These are phyloP conservation scores for Trichoderma lentiforme DNA, from an alignment of 2,329 filamentous ascomycete species.

Conservation along the genomic window DNA sequence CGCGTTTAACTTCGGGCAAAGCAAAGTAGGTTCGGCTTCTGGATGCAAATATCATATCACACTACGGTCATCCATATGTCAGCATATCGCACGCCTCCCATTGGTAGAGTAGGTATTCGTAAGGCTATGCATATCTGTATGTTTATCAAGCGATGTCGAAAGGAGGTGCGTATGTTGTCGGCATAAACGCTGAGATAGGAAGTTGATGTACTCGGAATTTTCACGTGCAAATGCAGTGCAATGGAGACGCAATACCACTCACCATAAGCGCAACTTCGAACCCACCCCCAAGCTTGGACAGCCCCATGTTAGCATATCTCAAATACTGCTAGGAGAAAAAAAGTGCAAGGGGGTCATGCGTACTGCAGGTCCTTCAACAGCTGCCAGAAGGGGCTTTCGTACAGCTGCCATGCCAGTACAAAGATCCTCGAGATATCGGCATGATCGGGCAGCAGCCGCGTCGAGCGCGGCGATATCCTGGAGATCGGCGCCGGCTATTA, in stretches of 20 bases:
- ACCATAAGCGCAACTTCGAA: conserved; percentile 49
- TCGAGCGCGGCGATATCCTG: conserved; percentile 35
- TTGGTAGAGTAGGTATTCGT: neutral
- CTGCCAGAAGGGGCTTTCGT: conserved; percentile 47
- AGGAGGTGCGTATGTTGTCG: neutral
- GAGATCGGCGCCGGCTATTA: conserved; percentile 35
- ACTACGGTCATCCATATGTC: conserved; percentile 25
- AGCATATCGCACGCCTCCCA: neutral
- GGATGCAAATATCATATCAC: conserved; percentile 39
- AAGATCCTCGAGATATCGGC: conserved; percentile 42
- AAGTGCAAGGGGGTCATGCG: conserved; percentile 25
- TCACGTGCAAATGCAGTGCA: neutral
- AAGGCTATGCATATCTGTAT: conserved; percentile 12
- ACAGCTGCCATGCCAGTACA: conserved; percentile 33
- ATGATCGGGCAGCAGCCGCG: conserved; percentile 30
- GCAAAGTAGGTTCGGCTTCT: conserved; percentile 34
- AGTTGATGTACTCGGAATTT: neutral
- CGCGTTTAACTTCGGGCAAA: conserved; percentile 39
- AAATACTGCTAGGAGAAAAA: neutral
- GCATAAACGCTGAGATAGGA: neutral
- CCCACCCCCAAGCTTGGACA: conserved; percentile 44
- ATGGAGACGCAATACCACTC: conserved; percentile 21
- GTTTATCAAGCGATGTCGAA: neutral
- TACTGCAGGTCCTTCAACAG: conserved; percentile 49
- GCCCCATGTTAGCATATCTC: conserved; percentile 16